A percentile compares a stretch with the other conserved stretches of the same genome.
Evolutionary conservation across 2,329 filamentous ascomycete genomes (phyloP).

Genomic region (Bipolaris oryzae): DNA sequence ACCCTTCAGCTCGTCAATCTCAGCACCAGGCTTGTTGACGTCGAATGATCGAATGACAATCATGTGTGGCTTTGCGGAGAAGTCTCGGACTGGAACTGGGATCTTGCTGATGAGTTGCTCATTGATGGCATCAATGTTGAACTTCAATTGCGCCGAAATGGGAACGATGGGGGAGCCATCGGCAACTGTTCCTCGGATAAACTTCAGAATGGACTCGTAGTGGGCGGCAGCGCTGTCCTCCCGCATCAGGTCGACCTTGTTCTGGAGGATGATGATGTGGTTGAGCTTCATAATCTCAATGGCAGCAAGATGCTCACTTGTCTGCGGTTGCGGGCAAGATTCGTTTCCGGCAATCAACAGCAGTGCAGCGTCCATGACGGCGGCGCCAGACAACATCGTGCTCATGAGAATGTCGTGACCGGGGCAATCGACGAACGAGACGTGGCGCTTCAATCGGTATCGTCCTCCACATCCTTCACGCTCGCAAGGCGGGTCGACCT

Average conservation of each 20-base stretch:
- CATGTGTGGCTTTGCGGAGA: conserved; percentile 92
- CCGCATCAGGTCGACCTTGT: conserved; percentile 98
- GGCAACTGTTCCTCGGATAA: conserved; percentile 95
- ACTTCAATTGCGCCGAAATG: conserved; percentile 96
- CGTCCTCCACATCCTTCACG: conserved; percentile 86
- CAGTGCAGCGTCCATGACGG: conserved; percentile 98
- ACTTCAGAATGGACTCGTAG: conserved; percentile 97
- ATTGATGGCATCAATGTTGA: conserved; percentile 99
- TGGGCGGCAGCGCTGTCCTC: conserved; percentile 93
- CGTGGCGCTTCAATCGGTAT: conserved; percentile 74
- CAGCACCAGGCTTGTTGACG: conserved; percentile 98
- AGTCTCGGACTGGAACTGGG: conserved; percentile 88
- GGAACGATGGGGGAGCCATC: conserved; percentile 95
- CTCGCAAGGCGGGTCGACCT: conserved; percentile 95
- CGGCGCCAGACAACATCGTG: conserved; percentile 98
- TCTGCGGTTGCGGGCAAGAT: conserved; percentile 97
- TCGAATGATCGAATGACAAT: conserved; percentile 99
- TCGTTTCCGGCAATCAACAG: conserved; percentile 98
- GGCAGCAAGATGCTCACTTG: conserved; percentile 96
- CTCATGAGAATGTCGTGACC: conserved; percentile 99
- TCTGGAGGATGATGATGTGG: conserved; percentile 99
- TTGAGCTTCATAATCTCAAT: conserved; percentile 99
- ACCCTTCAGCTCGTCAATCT: conserved; percentile 97
- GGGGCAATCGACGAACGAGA: conserved; percentile 94
- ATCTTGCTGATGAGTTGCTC: conserved; percentile 96